Conservation (phyloP, 805 yeast genomes). For the Wickerhamiella kazuoi region DNA sequence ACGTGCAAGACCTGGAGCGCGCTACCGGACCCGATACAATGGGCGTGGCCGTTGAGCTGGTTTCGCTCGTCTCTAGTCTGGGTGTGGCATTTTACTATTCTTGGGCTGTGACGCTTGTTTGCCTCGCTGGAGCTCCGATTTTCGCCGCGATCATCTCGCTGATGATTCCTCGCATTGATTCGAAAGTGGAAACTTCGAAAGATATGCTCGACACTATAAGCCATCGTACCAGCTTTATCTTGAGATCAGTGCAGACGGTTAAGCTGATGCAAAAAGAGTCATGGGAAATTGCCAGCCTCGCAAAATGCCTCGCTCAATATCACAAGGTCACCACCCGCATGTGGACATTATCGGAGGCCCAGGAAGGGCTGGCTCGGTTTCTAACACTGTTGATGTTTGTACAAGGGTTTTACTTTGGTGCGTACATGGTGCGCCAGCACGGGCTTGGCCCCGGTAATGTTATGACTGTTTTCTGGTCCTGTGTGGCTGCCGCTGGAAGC, state of each 20-base stretch:
- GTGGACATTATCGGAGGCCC: constrained; percentile 31
- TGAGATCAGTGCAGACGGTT: constrained; percentile 42
- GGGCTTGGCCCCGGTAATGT: constrained; percentile 43
- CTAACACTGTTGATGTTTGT: constrained; percentile 61
- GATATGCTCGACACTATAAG: constrained; percentile 36
- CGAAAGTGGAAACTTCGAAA: constrained; percentile 41
- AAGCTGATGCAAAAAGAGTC: constrained; percentile 41
- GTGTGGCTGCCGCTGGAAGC: constrained; percentile 51
- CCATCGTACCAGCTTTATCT: constrained; percentile 49
- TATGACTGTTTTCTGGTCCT: constrained; percentile 67
- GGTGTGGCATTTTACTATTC: constrained; percentile 48
- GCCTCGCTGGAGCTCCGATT: constrained; percentile 59
- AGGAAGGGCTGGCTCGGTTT: constrained; percentile 37
- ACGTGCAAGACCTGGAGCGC: constrained; percentile 13
- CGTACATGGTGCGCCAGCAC: constrained; percentile 37
- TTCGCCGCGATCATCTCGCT: constrained; percentile 32
- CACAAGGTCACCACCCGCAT: constrained; percentile 28
- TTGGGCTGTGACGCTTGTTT: constrained; percentile 70
- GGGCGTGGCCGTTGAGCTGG: constrained; percentile 61
- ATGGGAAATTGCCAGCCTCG: constrained; percentile 32
- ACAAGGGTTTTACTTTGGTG: constrained; percentile 88
- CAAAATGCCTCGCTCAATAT: constrained; percentile 20
- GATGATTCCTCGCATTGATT: constrained; percentile 36
- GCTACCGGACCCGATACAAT: constrained; percentile 32
- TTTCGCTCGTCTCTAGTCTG: constrained; percentile 40